Base-by-base conservation (phyloP, 225 moss, liverwort and hornwort genomes). In the Bryoerythrophyllum caledonicum region DNA sequence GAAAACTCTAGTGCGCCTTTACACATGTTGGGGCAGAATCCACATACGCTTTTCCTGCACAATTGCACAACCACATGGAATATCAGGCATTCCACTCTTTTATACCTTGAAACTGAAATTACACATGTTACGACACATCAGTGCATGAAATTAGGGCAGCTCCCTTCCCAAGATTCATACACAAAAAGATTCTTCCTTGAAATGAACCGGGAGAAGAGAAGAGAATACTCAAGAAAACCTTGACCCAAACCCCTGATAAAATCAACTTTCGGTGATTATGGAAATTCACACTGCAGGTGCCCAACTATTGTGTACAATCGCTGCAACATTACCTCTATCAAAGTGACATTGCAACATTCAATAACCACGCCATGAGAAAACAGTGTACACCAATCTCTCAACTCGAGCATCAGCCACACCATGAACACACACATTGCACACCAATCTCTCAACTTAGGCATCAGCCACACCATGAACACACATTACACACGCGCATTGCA, bases 31-130 rank as follows among this genome's bases (percentile, higher is more conserved):
- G 67, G 63, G 48, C 23, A 74, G 26, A 30, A 49, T 58, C 55
- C 11, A 85, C 93, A 81, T 84, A 91, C 91, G 89, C 91, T 89
- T 89, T 91, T 52, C 93, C 91, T 93, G 87, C 89, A 84, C 74
- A 82, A 72, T 24, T 67, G 52, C 48, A 63, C 51, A 73, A 80
- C 40, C 63, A 61, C 60, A 64, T 8, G 37, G 66, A 71, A 19
- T 13, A 67, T 76, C 37, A 68, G 60, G n/a, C 10, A 3, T 40
- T 35, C 17, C 5, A 11, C 44, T 44, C n/a, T 46, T 8, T 1
- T 23, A 43, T 58, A 46, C 28, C 43, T 72, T 21, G 9, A 13
- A 43, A 72, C n/a, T 21, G n/a, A n/a, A 60, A 48, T 49, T 10
- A 25, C 38, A 38, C 38, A 1, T 5, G 2, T 32, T 5, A 5